Evolutionary conservation across 2,329 filamentous ascomycete species (phyloP).

Genomic region (Trichoderma koningiopsis): DNA sequence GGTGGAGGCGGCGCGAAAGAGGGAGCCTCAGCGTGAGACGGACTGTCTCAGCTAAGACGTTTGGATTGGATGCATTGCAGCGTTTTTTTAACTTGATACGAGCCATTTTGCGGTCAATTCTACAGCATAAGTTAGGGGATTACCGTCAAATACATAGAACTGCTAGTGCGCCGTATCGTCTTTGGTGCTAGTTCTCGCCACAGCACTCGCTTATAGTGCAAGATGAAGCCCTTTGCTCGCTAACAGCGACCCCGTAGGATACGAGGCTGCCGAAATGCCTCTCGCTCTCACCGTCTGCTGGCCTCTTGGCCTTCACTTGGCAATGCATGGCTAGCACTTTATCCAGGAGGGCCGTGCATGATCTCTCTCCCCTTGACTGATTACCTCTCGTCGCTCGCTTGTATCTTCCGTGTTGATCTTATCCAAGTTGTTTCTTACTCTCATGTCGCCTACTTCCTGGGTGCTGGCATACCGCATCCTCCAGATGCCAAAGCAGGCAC

Average conservation of each 20-base stretch:
- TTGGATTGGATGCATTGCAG: background rate
- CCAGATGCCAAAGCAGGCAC: background rate
- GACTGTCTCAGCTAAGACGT: background rate
- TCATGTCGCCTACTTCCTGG: background rate
- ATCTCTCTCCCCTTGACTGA: background rate
- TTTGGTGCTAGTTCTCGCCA: background rate
- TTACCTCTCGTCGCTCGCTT: background rate
- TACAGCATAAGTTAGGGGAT: background rate
- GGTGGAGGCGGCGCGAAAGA: background rate
- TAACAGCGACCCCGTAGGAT: background rate
- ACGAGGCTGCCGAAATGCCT: background rate
- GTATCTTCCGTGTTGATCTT: background rate
- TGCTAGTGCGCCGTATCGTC: background rate
- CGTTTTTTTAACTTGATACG: background rate
- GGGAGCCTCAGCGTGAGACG: background rate
- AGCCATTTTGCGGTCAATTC: background rate
- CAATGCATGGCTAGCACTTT: background rate
- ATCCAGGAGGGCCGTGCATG: background rate
- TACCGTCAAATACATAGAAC: too few relatives aligned
- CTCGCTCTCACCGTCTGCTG: background rate
- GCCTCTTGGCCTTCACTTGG: constrained; percentile 2
- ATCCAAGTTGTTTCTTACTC: background rate
- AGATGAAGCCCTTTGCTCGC: background rate
- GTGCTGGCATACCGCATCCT: background rate
- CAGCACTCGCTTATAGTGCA: background rate